Conservation (phyloP, 352 stramenopile species). For the Saprolegnia diclina region DNA sequence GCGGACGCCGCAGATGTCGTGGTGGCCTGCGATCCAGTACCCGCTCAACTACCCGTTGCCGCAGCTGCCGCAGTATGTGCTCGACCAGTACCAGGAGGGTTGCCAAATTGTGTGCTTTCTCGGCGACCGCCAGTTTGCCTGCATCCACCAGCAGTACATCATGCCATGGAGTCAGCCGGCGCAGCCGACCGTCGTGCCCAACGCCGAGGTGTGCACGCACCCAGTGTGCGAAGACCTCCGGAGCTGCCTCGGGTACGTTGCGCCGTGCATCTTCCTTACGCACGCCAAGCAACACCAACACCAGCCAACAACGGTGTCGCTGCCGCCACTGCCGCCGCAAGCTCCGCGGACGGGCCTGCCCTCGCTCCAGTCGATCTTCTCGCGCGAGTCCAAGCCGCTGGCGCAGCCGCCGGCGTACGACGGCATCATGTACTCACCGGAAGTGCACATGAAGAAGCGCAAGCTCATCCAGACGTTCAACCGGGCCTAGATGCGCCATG, state of each 20-base stretch:
- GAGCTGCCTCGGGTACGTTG: conserved; percentile 22
- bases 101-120: conserved; percentile 24
- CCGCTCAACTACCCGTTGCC: conserved; percentile 23
- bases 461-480: conserved; percentile 25
- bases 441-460: conserved; percentile 28
- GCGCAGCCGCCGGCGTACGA: neutral
- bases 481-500: neutral
- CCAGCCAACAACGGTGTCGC: neutral
- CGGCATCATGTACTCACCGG: conserved; percentile 11
- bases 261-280: conserved; percentile 15
- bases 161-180: conserved; percentile 23
- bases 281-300: conserved; percentile 16
- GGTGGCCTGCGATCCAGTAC: conserved; percentile 26
- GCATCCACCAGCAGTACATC: conserved; percentile 13
- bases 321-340: neutral
- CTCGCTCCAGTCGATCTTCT: conserved; percentile 20
- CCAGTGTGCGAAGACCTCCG: conserved; percentile 26
- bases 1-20: conserved; percentile 25
- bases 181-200: neutral
- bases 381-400: conserved; percentile 10
- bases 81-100: conserved; percentile 27
- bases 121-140: conserved; percentile 26
- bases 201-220: conserved; percentile 22
- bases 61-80: conserved; percentile 22
- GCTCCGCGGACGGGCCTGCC: conserved; percentile 18